Evolutionary conservation across 2,329 filamentous ascomycete species (phyloP), one percentile per base, ranked within the genome.

Genomic region (Aspergillus sp.): DNA sequence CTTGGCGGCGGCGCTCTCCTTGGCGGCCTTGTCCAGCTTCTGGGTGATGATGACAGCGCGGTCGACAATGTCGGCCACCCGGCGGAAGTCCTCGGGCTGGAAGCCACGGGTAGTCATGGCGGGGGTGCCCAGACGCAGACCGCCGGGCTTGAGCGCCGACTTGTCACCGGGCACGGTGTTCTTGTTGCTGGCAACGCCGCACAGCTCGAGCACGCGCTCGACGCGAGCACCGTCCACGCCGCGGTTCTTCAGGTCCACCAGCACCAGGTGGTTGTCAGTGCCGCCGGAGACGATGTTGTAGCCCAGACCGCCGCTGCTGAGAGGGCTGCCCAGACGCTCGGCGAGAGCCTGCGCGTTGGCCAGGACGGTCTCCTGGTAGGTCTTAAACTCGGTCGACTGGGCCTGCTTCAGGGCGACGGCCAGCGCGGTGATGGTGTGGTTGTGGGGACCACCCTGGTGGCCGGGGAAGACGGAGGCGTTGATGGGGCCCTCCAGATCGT

Each of bases 391-490:
- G 50, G 88, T 85, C 47, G 85, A 87, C 64, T 91, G 86, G 20
- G 94, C 93, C 80, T 99, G 94, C 80, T 96, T 92, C 60, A 99
- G 82, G 42, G 94, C 94, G 54, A 99, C 94, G 32, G 94, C 87
- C 58, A 99, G 83, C 47, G 94, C 94, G 57, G 93, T 97, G 78
- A 99, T 99, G 71, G 94, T 99, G 85, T 99, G 94, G 82, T 99
- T 99, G 83, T 99, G 94, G 49, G 94, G 94, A 29, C 94, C 94
- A 70, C 94, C 94, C 80, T 99, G 94, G 80, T 99, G 94, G 57
- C 94, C 94, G 52, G 94, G 94, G 85, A 99, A 99, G 73, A 99
- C 94, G 53, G 94, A 97, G 76, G 95, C 92, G 81, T 99, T 99
- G 82, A 99, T 99, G 52, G 91, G 89, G 64, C 87, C 85, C 81